These are phyloP conservation scores for Phytophthora melonis DNA, from an alignment of 352 stramenopile species.

Conservation along the genomic window DNA sequence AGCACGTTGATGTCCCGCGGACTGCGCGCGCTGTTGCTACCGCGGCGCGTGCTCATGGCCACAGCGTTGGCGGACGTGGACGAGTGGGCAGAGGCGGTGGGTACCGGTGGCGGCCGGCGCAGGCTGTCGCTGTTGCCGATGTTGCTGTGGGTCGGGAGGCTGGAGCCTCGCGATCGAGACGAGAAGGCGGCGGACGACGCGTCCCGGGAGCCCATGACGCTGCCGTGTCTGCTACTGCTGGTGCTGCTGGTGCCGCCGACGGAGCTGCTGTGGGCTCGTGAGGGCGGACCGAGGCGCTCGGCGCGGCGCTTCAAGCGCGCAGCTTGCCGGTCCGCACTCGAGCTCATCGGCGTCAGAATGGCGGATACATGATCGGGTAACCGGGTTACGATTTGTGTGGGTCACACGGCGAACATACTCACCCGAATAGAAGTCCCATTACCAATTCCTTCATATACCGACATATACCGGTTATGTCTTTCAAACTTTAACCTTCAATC, in stretches of 20 bases:
- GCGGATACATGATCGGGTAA: too few relatives aligned
- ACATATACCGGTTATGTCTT: too few relatives aligned
- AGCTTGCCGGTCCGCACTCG: conserved; percentile 36
- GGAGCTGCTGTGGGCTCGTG: conserved; percentile 27
- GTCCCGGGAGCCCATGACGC: conserved; percentile 3
- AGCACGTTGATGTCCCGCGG: conserved; percentile 62
- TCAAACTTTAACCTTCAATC: too few relatives aligned
- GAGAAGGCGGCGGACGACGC: conserved; percentile 4
- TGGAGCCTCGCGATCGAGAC: conserved; percentile 20
- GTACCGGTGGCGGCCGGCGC: conserved; percentile 6
- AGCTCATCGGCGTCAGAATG: conserved; percentile 25
- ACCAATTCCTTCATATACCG: too few relatives aligned
- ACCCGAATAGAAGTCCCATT: too few relatives aligned
- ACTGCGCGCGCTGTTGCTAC: conserved; percentile 24
- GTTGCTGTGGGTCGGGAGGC: not conserved
- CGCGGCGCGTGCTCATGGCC: conserved; percentile 42
- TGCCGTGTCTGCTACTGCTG: conserved; percentile 9
- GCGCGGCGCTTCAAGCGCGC: conserved; percentile 57
- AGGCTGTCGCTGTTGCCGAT: conserved; percentile 11
- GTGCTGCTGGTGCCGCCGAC: conserved; percentile 14
- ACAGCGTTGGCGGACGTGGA: conserved; percentile 40
- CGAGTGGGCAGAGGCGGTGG: conserved; percentile 9
- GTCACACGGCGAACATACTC: too few relatives aligned
- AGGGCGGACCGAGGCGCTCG: conserved; percentile 32
- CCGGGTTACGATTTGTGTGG: too few relatives aligned